These are phyloP conservation scores for Hibiscus syriacus DNA, from an alignment of 345 rosid species.

Conservation along the genomic window DNA sequence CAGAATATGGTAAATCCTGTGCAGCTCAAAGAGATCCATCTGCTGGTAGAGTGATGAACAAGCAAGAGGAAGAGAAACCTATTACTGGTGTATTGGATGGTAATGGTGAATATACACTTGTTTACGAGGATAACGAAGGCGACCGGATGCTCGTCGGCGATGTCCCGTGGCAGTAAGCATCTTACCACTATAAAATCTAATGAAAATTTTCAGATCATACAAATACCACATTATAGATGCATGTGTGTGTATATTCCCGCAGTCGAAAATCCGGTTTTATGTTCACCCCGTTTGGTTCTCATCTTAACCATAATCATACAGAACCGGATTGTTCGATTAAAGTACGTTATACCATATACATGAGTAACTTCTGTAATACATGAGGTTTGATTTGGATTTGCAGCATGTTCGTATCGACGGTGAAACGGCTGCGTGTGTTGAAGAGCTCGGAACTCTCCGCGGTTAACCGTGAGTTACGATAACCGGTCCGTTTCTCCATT, in stretches of 20 bases:
- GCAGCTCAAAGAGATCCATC: slow-evolving; percentile 72
- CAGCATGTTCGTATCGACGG: slow-evolving; percentile 91
- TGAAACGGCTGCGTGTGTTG: slow-evolving; percentile 84
- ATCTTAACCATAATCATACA: slow-evolving; percentile 13
- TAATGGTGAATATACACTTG: too few species aligned
- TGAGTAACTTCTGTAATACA: too few species aligned
- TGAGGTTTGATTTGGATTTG: slow-evolving; percentile 10
- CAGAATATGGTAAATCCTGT: neutral
- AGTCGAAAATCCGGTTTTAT: too few species aligned
- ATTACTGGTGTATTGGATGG: slow-evolving; percentile 67
- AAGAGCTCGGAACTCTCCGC: slow-evolving; percentile 70
- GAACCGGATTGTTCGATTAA: too few species aligned
- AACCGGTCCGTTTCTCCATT: neutral
- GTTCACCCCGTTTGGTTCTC: slow-evolving; percentile 3
- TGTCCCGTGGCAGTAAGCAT: too few species aligned
- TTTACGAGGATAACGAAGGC: too few species aligned
- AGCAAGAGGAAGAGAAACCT: slow-evolving; percentile 52
- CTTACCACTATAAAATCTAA: slow-evolving; percentile 29
- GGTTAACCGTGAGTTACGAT: slow-evolving; percentile 27
- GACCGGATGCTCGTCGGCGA: too few species aligned
- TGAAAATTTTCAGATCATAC: too few species aligned
- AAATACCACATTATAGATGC: too few species aligned
- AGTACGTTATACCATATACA: too few species aligned
- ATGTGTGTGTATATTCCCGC: too few species aligned
- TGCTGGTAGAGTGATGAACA: slow-evolving; percentile 37